Evolutionary conservation across 1,139 yeast species (phyloP).

Genomic region (Geotrichum cucujoidarum): DNA sequence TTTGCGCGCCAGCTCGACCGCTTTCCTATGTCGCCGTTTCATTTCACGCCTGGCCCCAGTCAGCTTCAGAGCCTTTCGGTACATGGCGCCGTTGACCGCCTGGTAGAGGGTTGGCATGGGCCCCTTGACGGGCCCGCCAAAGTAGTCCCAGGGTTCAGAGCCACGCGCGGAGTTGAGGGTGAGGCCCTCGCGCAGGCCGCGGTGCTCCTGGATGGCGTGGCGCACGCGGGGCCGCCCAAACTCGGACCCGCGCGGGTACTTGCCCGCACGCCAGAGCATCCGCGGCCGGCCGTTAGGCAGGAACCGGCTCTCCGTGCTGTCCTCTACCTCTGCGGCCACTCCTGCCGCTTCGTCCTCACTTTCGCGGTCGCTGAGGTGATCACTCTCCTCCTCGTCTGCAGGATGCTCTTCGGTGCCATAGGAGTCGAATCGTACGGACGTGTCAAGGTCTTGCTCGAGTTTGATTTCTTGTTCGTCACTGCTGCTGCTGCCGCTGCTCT

Average conservation of each 20-base stretch:
- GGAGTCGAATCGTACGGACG: too few species aligned
- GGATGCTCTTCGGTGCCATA: too few species aligned
- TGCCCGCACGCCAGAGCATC: too few species aligned
- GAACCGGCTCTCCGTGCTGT: too few species aligned
- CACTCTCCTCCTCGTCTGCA: too few species aligned
- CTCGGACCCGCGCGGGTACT: background rate
- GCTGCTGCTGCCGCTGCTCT: too few species aligned
- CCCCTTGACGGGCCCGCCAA: background rate
- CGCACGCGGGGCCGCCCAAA: background rate
- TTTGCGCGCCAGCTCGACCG: background rate
- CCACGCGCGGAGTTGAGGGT: background rate
- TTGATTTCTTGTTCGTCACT: too few species aligned
- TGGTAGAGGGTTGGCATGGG: background rate
- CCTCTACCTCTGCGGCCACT: too few species aligned
- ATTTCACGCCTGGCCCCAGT: background rate
- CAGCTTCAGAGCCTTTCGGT: background rate
- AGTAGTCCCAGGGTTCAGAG: background rate
- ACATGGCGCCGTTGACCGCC: background rate
- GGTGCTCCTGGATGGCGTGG: background rate
- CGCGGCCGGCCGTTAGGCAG: too few species aligned
- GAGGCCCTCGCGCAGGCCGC: background rate
- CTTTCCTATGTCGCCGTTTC: background rate
- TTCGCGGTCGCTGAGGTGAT: too few species aligned
- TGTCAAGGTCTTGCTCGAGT: too few species aligned
- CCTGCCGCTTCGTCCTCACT: too few species aligned